These are phyloP conservation scores for Geotrichum phurueaensis DNA, from an alignment of 1,139 yeast genomes.

Conservation along the genomic window DNA sequence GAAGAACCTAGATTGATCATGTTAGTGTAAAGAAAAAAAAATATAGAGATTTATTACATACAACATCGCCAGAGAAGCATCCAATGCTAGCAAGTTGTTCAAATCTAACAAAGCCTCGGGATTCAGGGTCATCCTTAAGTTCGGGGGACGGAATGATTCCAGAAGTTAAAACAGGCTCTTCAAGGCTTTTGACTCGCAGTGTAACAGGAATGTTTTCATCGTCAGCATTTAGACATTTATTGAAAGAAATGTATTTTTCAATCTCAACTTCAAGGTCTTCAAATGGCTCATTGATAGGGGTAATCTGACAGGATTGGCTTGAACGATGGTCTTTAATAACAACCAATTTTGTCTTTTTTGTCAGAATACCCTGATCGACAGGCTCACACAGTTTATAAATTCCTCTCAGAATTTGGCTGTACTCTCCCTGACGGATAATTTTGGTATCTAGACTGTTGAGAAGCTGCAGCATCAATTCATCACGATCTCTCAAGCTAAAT, in stretches of 20 bases:
- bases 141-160: slow-evolving; percentile 30
- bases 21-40: neutral
- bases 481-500: slow-evolving; percentile 12
- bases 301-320: slow-evolving; percentile 6
- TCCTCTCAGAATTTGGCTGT: slow-evolving; percentile 17
- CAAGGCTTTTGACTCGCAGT: slow-evolving; percentile 24
- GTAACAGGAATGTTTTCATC: slow-evolving; percentile 16
- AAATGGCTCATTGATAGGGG: slow-evolving; percentile 11
- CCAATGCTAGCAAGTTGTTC: slow-evolving; percentile 52
- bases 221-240: neutral
- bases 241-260: slow-evolving; percentile 27
- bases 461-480: slow-evolving; percentile 13
- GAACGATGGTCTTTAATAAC: slow-evolving; percentile 41
- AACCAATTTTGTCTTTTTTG: slow-evolving; percentile 46
- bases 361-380: slow-evolving; percentile 54
- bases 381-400: slow-evolving; percentile 62
- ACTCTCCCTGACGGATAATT: slow-evolving; percentile 32
- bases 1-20: slow-evolving; percentile 9
- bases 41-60: slow-evolving; percentile 31
- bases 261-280: slow-evolving; percentile 26
- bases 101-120: slow-evolving; percentile 50
- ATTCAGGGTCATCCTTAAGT: slow-evolving; percentile 38
- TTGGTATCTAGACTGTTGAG: slow-evolving; percentile 16
- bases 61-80: slow-evolving; percentile 65
- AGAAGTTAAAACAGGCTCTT: slow-evolving; percentile 21